Conservation (phyloP, 1,284 basidiomycete species). For the Inonotus hispidus region DNA sequence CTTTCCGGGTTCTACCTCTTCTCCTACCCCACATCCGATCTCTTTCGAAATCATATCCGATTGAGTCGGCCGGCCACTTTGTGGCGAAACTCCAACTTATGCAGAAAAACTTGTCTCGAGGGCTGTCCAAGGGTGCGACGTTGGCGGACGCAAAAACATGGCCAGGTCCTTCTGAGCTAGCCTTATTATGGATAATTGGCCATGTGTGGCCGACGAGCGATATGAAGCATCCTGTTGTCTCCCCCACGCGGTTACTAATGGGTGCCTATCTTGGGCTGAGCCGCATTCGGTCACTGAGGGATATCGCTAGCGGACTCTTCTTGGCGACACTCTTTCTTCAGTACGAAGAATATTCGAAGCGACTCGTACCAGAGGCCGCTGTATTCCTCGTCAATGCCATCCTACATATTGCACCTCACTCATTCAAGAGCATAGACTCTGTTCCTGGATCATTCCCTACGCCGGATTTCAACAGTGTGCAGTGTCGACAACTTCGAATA, state of each 20-base stretch:
- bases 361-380: conserved; percentile 85
- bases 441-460: conserved; percentile 65
- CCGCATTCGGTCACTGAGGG: conserved; percentile 68
- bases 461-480: conserved; percentile 61
- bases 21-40: conserved; percentile 81
- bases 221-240: conserved; percentile 84
- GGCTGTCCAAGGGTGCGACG: conserved; percentile 71
- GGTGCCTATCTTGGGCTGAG: conserved; percentile 87
- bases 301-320: conserved; percentile 86
- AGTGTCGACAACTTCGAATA: conserved; percentile 37
- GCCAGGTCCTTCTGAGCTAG: conserved; percentile 82
- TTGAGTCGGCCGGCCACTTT: conserved; percentile 75
- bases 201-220: conserved; percentile 93
- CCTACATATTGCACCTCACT: conserved; percentile 67
- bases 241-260: conserved; percentile 84
- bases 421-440: conserved; percentile 39
- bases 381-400: conserved; percentile 76
- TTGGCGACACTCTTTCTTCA: conserved; percentile 79
- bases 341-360: conserved; percentile 82
- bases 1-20: conserved; percentile 55
- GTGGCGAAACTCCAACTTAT: conserved; percentile 82
- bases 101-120: conserved; percentile 91
- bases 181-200: conserved; percentile 77
- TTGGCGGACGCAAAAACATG: conserved; percentile 73
- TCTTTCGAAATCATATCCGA: conserved; percentile 79